Percentiles rank a stretch among this genome's conserved stretches.
These are phyloP conservation scores for Aspergillus funiculosus DNA, from an alignment of 495 filamentous ascomycete species.

Conservation along the genomic window DNA sequence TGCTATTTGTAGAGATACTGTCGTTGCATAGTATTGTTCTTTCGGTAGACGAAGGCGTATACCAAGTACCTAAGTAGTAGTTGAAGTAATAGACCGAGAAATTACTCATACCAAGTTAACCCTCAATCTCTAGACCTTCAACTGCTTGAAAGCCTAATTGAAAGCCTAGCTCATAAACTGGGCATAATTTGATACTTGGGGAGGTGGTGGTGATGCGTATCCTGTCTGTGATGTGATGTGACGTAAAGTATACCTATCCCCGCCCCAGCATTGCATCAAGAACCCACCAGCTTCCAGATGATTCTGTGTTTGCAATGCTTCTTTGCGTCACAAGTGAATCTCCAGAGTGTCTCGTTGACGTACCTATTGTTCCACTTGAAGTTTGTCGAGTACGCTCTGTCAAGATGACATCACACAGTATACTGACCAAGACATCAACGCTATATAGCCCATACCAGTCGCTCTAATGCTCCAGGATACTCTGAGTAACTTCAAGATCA, in stretches of 20 bases:
- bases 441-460: constrained; percentile 25
- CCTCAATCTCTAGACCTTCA: no score
- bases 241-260: neutral
- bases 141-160: no score
- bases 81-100: no score
- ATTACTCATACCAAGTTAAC: no score
- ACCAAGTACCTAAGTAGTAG: no score
- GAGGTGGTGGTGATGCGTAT: constrained; percentile 13
- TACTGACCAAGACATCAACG: neutral
- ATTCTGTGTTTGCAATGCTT: neutral
- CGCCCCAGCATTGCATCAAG: constrained; percentile 8
- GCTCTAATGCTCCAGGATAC: neutral
- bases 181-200: neutral
- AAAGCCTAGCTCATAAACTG: no score
- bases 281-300: neutral
- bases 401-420: constrained; percentile 35
- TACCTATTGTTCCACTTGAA: constrained; percentile 14
- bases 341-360: constrained; percentile 21
- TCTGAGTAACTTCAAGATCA: no score
- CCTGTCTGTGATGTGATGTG: neutral
- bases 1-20: no score
- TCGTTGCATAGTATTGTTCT: no score
- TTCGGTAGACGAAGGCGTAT: no score
- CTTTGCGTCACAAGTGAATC: constrained; percentile 3
- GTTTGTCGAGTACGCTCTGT: constrained; percentile 19